These are phyloP conservation scores for Smallanthus sonchifolius DNA, from an alignment of 129 eudicot species.

Conservation along the genomic window DNA sequence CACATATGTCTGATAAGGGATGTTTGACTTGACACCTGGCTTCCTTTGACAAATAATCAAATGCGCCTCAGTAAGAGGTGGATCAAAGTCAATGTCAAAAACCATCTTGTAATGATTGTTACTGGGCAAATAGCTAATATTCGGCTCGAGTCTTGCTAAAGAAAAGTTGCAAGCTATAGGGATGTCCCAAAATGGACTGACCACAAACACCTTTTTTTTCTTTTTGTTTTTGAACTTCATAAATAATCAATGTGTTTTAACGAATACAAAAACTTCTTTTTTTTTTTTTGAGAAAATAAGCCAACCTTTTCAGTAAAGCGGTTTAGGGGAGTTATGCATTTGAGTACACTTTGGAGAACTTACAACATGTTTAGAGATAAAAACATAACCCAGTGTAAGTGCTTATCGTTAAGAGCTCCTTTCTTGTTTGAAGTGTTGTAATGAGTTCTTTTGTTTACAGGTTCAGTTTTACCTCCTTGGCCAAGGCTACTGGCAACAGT, in stretches of 20 bases:
- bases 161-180: not conserved
- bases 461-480: conserved; percentile 67
- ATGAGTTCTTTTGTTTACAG: conserved; percentile 29
- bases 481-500: conserved; percentile 68
- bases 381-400: not conserved
- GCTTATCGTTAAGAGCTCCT: not conserved
- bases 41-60: not conserved
- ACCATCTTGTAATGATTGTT: not conserved
- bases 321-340: not conserved
- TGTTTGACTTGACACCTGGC: not conserved
- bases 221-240: not conserved
- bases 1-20: not conserved
- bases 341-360: not conserved
- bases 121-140: not conserved
- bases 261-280: not conserved
- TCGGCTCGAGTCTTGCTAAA: not conserved
- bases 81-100: not conserved
- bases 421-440: not conserved
- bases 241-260: not conserved
- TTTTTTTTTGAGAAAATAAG: not conserved
- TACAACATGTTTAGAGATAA: not conserved
- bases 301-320: not conserved
- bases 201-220: not conserved
- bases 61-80: not conserved
- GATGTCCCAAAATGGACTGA: not conserved